phyloP scores from a whole-genome alignment of 2,329 filamentous ascomycete genomes.

The Gaeumannomyces tritici region DNA sequence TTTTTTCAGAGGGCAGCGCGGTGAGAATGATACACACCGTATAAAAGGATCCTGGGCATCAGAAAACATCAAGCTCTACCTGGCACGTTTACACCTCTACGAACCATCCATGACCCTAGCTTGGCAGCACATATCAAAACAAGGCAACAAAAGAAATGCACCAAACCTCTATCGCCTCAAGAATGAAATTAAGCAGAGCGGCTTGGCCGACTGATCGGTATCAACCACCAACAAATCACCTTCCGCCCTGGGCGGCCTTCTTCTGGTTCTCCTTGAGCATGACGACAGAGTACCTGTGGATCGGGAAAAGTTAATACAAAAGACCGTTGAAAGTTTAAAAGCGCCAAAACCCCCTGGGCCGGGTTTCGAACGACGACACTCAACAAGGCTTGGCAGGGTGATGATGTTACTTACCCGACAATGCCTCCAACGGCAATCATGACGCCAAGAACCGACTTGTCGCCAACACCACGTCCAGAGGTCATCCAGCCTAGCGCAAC shows the following conservation, averaged over 20 bases:
- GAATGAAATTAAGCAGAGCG: not conserved
- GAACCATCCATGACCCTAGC: not conserved
- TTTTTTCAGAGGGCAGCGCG: not conserved
- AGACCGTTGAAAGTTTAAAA: not conserved
- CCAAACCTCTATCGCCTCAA: not conserved
- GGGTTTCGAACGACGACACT: not conserved
- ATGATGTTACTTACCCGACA: slow-evolving; percentile 34
- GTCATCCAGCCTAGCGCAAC: slow-evolving; percentile 53
- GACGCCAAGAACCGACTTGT: slow-evolving; percentile 45
- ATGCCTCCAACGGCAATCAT: slow-evolving; percentile 48
- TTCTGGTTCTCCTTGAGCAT: slow-evolving; percentile 18
- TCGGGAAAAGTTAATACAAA: slow-evolving; percentile 1
- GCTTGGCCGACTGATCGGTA: not conserved
- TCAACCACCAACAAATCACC: not conserved
- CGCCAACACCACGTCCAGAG: slow-evolving; percentile 44
- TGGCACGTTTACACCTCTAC: not conserved
- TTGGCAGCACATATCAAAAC: not conserved
- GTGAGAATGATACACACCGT: not conserved
- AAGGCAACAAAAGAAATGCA: not conserved
- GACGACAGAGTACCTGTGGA: slow-evolving; percentile 18
- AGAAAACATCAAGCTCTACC: not conserved
- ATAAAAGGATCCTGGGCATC: not conserved
- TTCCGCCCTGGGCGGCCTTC: slow-evolving; percentile 4
- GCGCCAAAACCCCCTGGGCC: not conserved
- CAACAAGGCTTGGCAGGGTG: not conserved